phyloP scores from a whole-genome alignment of 2,329 filamentous ascomycete genomes.

The Aspergillus sp. region DNA sequence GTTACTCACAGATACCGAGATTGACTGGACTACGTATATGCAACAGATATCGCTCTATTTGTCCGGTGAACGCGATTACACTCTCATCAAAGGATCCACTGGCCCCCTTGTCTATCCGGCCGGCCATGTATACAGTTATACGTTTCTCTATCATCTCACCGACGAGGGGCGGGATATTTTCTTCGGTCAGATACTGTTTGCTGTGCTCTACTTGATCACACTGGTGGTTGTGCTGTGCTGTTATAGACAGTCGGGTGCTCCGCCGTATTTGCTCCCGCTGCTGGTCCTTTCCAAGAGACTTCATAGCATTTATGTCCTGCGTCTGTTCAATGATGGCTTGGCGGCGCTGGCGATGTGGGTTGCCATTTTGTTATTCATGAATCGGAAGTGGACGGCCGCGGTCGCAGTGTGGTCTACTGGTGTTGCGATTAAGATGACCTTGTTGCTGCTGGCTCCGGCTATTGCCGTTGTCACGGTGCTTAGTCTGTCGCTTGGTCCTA shows the following conservation, averaged over 20 bases:
- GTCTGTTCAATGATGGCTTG: conserved; percentile 95
- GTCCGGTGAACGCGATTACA: conserved; percentile 85
- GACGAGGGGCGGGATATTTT: conserved; percentile 73
- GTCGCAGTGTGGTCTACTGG: conserved; percentile 74
- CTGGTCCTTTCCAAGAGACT: conserved; percentile 87
- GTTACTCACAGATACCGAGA: conserved; percentile 77
- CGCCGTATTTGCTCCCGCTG: conserved; percentile 83
- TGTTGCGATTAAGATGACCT: conserved; percentile 91
- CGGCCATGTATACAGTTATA: conserved; percentile 90
- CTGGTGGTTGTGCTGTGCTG: conserved; percentile 77
- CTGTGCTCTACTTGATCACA: conserved; percentile 72
- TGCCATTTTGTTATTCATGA: conserved; percentile 77
- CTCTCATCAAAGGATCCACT: conserved; percentile 79
- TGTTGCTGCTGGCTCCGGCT: conserved; percentile 80
- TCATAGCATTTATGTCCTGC: conserved; percentile 88
- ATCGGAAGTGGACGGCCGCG: conserved; percentile 70
- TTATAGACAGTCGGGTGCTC: conserved; percentile 60
- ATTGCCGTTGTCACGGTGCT: conserved; percentile 76
- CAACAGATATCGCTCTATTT: conserved; percentile 80
- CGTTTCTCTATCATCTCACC: conserved; percentile 74
- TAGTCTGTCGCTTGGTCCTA: conserved; percentile 65
- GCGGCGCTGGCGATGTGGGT: conserved; percentile 81
- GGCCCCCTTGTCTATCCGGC: conserved; percentile 95
- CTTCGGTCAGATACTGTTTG: conserved; percentile 82
- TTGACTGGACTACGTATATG: conserved; percentile 98